Conservation (phyloP, 805 yeast genomes). For the Metschnikowia kofuensis region DNA sequence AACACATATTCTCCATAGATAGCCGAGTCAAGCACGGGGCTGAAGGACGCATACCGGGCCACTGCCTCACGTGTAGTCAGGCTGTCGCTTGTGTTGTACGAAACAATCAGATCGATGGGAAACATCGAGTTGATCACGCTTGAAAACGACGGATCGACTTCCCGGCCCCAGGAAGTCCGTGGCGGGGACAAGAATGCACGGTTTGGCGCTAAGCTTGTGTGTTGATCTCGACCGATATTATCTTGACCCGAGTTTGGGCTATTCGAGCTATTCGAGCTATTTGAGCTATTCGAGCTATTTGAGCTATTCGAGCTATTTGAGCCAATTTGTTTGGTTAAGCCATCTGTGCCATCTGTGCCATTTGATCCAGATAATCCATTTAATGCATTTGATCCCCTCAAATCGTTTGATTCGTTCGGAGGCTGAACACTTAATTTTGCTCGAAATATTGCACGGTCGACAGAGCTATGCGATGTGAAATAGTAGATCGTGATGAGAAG, state of each 20-base stretch:
- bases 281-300: background rate
- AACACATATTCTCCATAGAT: constrained; percentile 26
- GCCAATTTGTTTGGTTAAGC: no score
- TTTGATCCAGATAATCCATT: no score
- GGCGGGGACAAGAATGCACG: background rate
- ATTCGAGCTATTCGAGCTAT: no score
- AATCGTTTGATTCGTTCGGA: no score
- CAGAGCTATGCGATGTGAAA: no score
- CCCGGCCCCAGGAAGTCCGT: constrained; percentile 1
- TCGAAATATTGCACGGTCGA: no score
- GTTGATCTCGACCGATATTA: no score
- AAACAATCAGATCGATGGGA: constrained; percentile 38
- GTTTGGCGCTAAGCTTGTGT: background rate
- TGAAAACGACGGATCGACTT: constrained; percentile 13
- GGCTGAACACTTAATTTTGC: no score
- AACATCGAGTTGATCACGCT: constrained; percentile 38
- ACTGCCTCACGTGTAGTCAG: constrained; percentile 17
- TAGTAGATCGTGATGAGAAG: no score
- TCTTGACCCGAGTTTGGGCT: no score
- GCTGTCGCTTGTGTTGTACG: constrained; percentile 25
- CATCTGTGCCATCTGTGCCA: no score
- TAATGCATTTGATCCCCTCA: no score
- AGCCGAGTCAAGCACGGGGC: constrained; percentile 29
- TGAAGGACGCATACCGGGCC: constrained; percentile 42
- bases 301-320: background rate